Evolutionary conservation across 179 eudicot genomes (phyloP).

Genomic region (Silene coronaria): DNA sequence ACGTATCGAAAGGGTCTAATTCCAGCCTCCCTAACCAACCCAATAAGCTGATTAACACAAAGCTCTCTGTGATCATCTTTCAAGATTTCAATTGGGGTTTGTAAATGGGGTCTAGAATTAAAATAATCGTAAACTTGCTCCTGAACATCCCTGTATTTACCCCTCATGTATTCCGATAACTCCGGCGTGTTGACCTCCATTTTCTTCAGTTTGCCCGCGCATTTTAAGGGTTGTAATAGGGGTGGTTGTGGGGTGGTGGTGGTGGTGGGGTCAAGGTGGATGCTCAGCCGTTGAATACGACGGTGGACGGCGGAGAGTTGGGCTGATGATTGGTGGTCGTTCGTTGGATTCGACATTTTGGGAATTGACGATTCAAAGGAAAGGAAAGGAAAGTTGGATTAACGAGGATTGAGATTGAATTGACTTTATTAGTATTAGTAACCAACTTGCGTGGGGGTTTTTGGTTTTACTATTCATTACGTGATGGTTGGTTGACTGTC

Average conservation of each 20-base stretch:
- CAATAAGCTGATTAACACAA: constrained; percentile 58
- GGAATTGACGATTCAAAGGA: no score
- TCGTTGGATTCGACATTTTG: constrained; percentile 11
- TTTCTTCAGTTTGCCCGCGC: constrained; percentile 29
- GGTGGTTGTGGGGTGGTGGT: background rate
- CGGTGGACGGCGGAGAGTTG: constrained; percentile 24
- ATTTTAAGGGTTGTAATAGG: constrained; percentile 22
- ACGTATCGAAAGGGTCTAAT: constrained; percentile 54
- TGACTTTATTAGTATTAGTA: background rate
- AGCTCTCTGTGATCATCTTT: constrained; percentile 72
- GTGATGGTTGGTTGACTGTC: no score
- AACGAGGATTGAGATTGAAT: background rate
- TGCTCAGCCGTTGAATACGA: constrained; percentile 47
- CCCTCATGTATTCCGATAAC: constrained; percentile 61
- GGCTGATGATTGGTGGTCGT: constrained; percentile 15
- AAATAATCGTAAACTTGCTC: constrained; percentile 56
- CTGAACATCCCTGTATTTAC: constrained; percentile 69
- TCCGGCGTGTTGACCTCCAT: constrained; percentile 35
- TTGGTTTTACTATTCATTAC: background rate
- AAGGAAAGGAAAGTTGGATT: no score
- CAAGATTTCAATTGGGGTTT: constrained; percentile 71
- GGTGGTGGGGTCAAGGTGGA: constrained; percentile 53
- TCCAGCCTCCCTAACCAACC: constrained; percentile 63
- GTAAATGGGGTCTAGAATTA: constrained; percentile 57
- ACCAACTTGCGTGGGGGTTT: background rate